Evolutionary conservation across 2,329 filamentous ascomycete species (phyloP), one percentile per base, ranked within the genome.

Genomic region (Colletotrichum tofieldiae): DNA sequence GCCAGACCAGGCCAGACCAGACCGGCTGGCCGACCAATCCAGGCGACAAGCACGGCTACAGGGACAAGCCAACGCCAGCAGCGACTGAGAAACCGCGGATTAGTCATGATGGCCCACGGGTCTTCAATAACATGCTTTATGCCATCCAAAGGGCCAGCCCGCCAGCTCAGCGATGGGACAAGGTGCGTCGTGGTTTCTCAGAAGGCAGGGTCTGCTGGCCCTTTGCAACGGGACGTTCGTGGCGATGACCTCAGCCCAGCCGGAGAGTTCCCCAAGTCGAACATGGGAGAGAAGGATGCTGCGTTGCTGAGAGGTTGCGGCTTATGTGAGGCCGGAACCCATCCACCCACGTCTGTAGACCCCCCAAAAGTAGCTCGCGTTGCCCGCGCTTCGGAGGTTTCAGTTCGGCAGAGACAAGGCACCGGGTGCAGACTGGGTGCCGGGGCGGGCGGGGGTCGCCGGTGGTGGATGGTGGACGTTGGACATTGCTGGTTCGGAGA

Each of bases 391-490:
- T 72, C 70, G 70, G 70, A 72, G 70, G 70, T 69, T 72, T 72
- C 70, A 72, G 52, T 65, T 70, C 70, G 70, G 70, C 54, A 72
- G 59, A 69, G 65, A 59, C 47, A 72, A 69, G 59, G 65, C 65
- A 69, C 59, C 65, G 59, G 65, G 52, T 69, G 70, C 70, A 65
- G 65, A 64, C 56, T 55, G 52, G 59, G 54, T 72, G 66, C 65
- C 70, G 65, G 70, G 66, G 51, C 65, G 54, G 70, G 54, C 47
- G 69, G 63, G 49, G 58, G 54, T 54, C 66, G 29, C 29, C 60
- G 65, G 43, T 59, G 54, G 45, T 71, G 58, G 51, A 56, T 62
- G 58, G 35, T 65, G 45, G 23, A 55, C 29, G 16, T 39, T 56
- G 18, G 54, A 65, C 39, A 32, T n/a, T 49, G 54, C 32, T 59